Percentiles rank a stretch among this genome's conserved stretches.
Conservation (phyloP, 2,329 filamentous ascomycete genomes). For the Hypomyces rosellus region DNA sequence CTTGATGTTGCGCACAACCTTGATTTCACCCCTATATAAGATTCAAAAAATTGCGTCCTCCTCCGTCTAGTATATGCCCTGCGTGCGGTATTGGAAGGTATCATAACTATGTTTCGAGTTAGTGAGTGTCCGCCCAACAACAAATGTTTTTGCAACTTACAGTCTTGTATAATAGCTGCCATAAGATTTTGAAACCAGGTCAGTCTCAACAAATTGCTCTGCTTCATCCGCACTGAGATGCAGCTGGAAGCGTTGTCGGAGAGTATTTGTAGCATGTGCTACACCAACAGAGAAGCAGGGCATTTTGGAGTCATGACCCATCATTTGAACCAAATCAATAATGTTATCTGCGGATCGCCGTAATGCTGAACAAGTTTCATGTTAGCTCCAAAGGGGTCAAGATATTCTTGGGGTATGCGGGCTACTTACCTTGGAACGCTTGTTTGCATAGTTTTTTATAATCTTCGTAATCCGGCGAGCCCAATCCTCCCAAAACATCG, state of each 20-base stretch:
- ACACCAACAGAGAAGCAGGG: slow-evolving; percentile 73
- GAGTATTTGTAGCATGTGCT: slow-evolving; percentile 59
- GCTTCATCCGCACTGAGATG: slow-evolving; percentile 79
- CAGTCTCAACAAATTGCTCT: slow-evolving; percentile 72
- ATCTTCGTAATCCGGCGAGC: slow-evolving; percentile 62
- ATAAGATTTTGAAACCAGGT: slow-evolving; percentile 72
- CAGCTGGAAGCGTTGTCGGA: slow-evolving; percentile 72
- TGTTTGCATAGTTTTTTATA: slow-evolving; percentile 78
- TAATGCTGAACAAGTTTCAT: slow-evolving; percentile 45
- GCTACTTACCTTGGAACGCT: slow-evolving; percentile 66
- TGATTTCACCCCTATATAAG: not conserved
- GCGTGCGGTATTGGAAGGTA: slow-evolving; percentile 81
- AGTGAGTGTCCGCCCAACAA: not conserved
- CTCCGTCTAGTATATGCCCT: slow-evolving; percentile 68
- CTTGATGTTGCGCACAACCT: not conserved
- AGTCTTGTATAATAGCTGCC: slow-evolving; percentile 84
- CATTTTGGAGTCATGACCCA: slow-evolving; percentile 80
- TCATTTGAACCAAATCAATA: slow-evolving; percentile 76
- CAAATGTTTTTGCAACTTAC: slow-evolving; percentile 42
- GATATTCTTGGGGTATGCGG: not conserved
- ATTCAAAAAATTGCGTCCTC: not conserved
- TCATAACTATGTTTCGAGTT: slow-evolving; percentile 55
- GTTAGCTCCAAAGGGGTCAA: not conserved
- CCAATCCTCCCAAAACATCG: slow-evolving; percentile 70
- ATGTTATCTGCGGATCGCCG: slow-evolving; percentile 73